A percentile compares a stretch with the other conserved stretches of the same genome.
phyloP scores from a whole-genome alignment of 768 basidiomycete genomes.

The Leccinum disarticulatum region DNA sequence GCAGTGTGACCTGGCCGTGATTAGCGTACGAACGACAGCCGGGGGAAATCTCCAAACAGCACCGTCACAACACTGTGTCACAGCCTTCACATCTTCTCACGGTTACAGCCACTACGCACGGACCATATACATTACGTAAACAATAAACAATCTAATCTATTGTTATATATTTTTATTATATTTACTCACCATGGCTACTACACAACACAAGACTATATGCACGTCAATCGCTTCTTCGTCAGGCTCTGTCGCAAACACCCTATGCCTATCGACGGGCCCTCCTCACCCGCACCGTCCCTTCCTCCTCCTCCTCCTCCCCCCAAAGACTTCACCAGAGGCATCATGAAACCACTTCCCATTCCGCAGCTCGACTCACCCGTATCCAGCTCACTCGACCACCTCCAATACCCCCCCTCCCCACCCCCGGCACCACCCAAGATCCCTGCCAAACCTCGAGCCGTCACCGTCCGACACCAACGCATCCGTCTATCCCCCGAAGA shows the following conservation, averaged over 20 bases:
- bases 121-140: conserved; percentile 22
- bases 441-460: conserved; percentile 3
- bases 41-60: conserved; percentile 30
- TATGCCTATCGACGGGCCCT: background rate
- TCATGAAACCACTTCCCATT: conserved; percentile 24
- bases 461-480: background rate
- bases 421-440: conserved; percentile 6
- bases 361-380: conserved; percentile 13
- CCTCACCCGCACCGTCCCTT: conserved; percentile 3
- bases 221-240: conserved; percentile 7
- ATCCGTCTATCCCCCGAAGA: conserved; percentile 27
- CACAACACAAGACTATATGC: background rate
- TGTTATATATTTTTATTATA: background rate
- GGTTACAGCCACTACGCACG: conserved; percentile 27
- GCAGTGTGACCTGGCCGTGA: conserved; percentile 37
- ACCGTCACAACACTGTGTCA: conserved; percentile 31
- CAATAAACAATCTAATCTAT: background rate
- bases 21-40: conserved; percentile 38
- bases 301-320: conserved; percentile 24
- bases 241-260: conserved; percentile 19
- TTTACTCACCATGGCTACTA: conserved; percentile 8
- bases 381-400: background rate
- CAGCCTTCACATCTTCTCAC: conserved; percentile 27
- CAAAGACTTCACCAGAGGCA: conserved; percentile 14
- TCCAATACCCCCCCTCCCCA: conserved; percentile 4